Percentiles rank a stretch among this genome's conserved stretches.
Evolutionary conservation across 257 asterid species (phyloP).

Genomic region (Plantago ovata): DNA sequence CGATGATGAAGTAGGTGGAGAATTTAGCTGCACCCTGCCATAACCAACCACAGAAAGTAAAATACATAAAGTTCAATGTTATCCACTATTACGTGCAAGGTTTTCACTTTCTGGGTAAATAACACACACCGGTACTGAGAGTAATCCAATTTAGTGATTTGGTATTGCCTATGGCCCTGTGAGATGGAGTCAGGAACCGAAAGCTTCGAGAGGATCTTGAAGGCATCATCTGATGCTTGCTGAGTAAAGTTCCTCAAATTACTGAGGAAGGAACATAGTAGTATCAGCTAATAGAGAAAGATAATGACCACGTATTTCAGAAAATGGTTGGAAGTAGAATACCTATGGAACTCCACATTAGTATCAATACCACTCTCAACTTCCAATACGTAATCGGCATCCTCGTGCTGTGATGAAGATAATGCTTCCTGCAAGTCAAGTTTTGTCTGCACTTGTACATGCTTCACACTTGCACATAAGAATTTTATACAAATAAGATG

Average conservation of each 20-base stretch:
- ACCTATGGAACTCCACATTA: slow-evolving; percentile 76
- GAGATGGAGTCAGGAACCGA: slow-evolving; percentile 33
- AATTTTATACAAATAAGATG: neutral
- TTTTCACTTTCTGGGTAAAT: slow-evolving; percentile 9
- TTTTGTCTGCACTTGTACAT: slow-evolving; percentile 65
- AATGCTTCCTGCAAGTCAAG: slow-evolving; percentile 61
- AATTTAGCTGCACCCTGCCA: slow-evolving; percentile 72
- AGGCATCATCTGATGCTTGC: slow-evolving; percentile 65
- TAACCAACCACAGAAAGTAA: slow-evolving; percentile 12
- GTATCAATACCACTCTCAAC: slow-evolving; percentile 84
- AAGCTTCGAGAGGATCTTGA: slow-evolving; percentile 48
- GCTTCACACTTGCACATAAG: slow-evolving; percentile 71
- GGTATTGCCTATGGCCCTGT: slow-evolving; percentile 30
- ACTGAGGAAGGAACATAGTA: slow-evolving; percentile 37
- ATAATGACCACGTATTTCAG: slow-evolving; percentile 10
- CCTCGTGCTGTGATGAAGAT: slow-evolving; percentile 58
- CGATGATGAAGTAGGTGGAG: slow-evolving; percentile 88
- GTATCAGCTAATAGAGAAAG: slow-evolving; percentile 23
- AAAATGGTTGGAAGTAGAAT: slow-evolving; percentile 15
- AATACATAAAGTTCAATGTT: neutral
- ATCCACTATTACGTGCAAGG: slow-evolving; percentile 3
- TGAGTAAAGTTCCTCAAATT: slow-evolving; percentile 57
- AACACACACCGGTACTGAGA: slow-evolving; percentile 66
- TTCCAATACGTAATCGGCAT: slow-evolving; percentile 75
- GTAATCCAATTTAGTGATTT: slow-evolving; percentile 65